Conservation (phyloP, 2,329 filamentous ascomycete genomes). For the Fusarium chuoi region DNA sequence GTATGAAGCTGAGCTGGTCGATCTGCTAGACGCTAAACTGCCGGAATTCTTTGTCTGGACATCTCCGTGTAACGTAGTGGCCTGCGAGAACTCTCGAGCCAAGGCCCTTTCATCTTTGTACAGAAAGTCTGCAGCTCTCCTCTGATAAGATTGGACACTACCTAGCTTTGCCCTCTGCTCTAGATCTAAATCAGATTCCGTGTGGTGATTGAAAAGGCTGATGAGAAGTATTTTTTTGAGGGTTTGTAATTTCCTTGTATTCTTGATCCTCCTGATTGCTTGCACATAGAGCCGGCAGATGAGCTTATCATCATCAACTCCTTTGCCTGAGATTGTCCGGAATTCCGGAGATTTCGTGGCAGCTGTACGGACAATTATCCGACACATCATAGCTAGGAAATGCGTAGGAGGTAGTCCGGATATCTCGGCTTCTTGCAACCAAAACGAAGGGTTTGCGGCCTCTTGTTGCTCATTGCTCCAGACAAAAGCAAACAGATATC, state of each 20-base stretch:
- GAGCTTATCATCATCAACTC: accelerated
- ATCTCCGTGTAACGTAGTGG: accelerated
- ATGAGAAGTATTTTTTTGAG: accelerated
- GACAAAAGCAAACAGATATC: neutral
- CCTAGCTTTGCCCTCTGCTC: too few relatives aligned
- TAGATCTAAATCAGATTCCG: accelerated
- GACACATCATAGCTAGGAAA: accelerated
- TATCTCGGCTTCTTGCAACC: neutral
- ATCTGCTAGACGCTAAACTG: neutral
- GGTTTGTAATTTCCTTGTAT: accelerated
- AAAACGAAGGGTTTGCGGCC: accelerated
- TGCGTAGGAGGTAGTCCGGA: accelerated
- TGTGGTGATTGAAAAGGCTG: accelerated
- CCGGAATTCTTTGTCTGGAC: accelerated
- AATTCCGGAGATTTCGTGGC: accelerated
- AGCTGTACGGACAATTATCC: accelerated
- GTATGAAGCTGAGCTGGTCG: accelerated
- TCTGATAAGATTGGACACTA: neutral
- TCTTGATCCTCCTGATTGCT: accelerated
- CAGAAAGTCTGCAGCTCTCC: accelerated
- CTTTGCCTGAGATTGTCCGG: accelerated
- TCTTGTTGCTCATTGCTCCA: neutral
- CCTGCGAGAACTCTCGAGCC: accelerated
- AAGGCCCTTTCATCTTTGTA: accelerated
- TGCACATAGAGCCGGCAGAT: neutral